These are phyloP conservation scores for Sequoiadendron giganteum DNA, from an alignment of 75 land plant species.

Conservation along the genomic window DNA sequence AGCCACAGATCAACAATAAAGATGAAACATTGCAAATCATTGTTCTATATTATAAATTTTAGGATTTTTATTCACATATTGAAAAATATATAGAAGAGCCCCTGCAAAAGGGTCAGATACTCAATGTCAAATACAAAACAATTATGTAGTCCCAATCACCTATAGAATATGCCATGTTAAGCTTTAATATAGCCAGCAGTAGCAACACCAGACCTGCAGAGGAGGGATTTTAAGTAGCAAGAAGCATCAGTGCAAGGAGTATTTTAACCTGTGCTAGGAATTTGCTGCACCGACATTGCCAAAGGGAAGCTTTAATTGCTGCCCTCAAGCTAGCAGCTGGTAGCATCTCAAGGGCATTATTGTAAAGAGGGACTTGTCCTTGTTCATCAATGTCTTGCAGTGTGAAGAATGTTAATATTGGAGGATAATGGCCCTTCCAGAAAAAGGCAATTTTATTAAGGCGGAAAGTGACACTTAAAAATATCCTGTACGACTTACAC, in stretches of 20 bases:
- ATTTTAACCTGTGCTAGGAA: no score
- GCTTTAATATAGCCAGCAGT: not conserved
- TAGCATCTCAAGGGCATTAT: not conserved
- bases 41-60: not conserved
- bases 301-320: not conserved
- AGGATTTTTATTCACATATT: not conserved
- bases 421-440: not conserved
- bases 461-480: not conserved
- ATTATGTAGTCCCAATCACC: not conserved
- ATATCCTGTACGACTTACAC: not conserved
- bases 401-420: not conserved
- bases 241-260: no score
- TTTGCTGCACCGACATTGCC: no score
- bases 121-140: no score
- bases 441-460: no score
- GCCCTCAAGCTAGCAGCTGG: not conserved
- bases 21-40: not conserved
- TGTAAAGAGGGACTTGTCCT: not conserved
- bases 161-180: not conserved
- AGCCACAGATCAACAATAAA: no score
- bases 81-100: no score
- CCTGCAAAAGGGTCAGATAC: no score
- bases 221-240: not conserved
- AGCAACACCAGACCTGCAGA: not conserved
- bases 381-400: not conserved